Base-by-base conservation (phyloP, 2,329 filamentous ascomycete species). In the Beauveria sp. region DNA sequence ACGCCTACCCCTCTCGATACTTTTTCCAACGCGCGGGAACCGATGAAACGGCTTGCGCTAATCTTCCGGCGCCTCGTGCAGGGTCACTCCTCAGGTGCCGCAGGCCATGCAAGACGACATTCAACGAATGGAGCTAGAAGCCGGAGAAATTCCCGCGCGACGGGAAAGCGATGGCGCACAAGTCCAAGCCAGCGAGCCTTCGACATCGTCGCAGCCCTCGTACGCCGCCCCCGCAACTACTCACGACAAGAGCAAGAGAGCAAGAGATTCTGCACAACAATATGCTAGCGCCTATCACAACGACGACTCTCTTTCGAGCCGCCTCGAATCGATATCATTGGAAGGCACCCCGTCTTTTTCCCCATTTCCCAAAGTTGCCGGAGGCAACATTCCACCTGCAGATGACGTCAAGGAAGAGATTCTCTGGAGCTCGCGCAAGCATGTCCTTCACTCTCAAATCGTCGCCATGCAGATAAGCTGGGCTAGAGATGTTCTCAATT, bases 101-200 rank as follows among this genome's bases (percentile, higher is more conserved):
- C 90, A 93, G 76, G 93, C 96, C 77, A 97, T 99, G 85, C 92
- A 96, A 78, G 88, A 96, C 71, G 93, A 90, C 76, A 84, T 99
- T 66, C 90, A 93, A 70, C 88, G 93, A 74, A 86, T 99, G 78
- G 93, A 97, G 80, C 82, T 92, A 63, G 87, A 92, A 79, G 88
- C 89, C 64, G 82, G 79, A 75, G 76, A 75, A 70, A 75, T 68
- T 64, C 57, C 46, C 22, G 14, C 57, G 57, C 57, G 57, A 52
- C 47, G 70, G 71, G 61, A 69, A 14, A 61, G 46, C 43, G 59
- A 56, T 45, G 42, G 52, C 62, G 26, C 55, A 56, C 49, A 42
- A 71, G 20, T 22, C 28, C 40, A 47, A 16, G 24, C 24, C 18
- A 42, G 24, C 47, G 47, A 61, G 71, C 52, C 71, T 70, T 46